A percentile compares a stretch with the other conserved stretches of the same genome.
phyloP scores from a whole-genome alignment of 139 green algal species.

The Deuterostichococcus epilithicus region DNA sequence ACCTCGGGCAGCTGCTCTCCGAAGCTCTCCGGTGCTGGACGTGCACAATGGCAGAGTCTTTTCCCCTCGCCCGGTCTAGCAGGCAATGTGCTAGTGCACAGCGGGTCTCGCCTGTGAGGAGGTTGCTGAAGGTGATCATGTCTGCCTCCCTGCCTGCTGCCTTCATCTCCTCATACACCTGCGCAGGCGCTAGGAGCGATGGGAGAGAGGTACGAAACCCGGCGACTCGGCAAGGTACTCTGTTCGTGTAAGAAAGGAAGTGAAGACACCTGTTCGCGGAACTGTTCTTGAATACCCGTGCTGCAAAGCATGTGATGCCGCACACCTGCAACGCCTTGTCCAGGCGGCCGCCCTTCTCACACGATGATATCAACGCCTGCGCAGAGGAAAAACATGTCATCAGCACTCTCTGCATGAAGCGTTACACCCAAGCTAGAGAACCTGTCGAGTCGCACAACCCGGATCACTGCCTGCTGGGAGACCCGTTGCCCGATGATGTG shows the following conservation, averaged over 20 bases:
- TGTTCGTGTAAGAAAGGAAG: too few species aligned
- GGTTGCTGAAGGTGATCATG: conserved; percentile 38
- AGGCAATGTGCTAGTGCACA: neutral
- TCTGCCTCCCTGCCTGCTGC: conserved; percentile 36
- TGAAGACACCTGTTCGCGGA: too few species aligned
- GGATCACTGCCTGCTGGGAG: neutral
- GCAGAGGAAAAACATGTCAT: neutral
- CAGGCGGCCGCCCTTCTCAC: conserved; percentile 33
- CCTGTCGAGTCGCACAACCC: neutral
- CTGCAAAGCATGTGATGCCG: too few species aligned
- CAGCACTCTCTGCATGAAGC: too few species aligned
- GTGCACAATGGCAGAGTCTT: too few species aligned
- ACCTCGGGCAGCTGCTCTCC: neutral
- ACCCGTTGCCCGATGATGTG: conserved; percentile 36
- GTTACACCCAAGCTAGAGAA: too few species aligned
- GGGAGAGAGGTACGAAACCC: conserved; percentile 1
- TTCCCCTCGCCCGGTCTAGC: too few species aligned
- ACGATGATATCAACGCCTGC: neutral
- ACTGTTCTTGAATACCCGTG: too few species aligned
- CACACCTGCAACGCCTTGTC: conserved; percentile 21
- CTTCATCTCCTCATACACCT: conserved; percentile 41
- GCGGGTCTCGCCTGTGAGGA: conserved; percentile 1
- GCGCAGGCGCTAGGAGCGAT: neutral
- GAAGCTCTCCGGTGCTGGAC: too few species aligned
- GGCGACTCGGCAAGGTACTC: neutral